These are phyloP conservation scores for Globisporangium cederbergense DNA, from an alignment of 352 stramenopile species.

Conservation along the genomic window DNA sequence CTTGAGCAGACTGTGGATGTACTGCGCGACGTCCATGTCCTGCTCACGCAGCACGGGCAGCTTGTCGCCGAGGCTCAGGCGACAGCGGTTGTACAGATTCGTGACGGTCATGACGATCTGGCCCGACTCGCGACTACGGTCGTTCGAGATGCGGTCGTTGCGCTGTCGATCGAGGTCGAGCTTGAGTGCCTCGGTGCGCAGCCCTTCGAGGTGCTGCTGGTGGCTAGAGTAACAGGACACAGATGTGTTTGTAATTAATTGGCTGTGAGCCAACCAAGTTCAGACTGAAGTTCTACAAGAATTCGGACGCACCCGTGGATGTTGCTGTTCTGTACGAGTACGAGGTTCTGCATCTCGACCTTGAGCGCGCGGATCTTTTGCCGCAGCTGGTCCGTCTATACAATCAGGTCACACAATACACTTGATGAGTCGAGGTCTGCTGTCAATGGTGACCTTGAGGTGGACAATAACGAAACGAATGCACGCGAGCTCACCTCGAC, in stretches of 20 bases:
- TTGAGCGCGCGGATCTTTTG: slow-evolving; percentile 77
- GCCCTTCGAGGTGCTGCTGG: slow-evolving; percentile 76
- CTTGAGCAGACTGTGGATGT: slow-evolving; percentile 74
- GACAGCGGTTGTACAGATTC: slow-evolving; percentile 89
- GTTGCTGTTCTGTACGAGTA: slow-evolving; percentile 83
- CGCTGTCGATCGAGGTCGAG: slow-evolving; percentile 81
- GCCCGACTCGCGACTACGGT: slow-evolving; percentile 80
- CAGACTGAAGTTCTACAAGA: not conserved
- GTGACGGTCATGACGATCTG: slow-evolving; percentile 89
- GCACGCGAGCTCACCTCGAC: slow-evolving; percentile 32
- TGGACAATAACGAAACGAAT: not conserved
- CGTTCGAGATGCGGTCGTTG: slow-evolving; percentile 74
- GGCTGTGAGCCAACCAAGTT: not conserved
- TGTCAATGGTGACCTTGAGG: not conserved
- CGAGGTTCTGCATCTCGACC: slow-evolving; percentile 79
- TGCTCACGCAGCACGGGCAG: slow-evolving; percentile 69
- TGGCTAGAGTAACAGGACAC: slow-evolving; percentile 22
- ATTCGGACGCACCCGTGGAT: slow-evolving; percentile 47
- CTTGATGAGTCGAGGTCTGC: not conserved
- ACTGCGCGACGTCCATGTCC: slow-evolving; percentile 69
- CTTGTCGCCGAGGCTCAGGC: slow-evolving; percentile 69
- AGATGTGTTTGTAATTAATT: not conserved
- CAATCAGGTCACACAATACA: too few species aligned
- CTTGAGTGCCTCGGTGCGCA: slow-evolving; percentile 73
- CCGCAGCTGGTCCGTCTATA: slow-evolving; percentile 63